A percentile compares a stretch with the other conserved stretches of the same genome.
Evolutionary conservation across 129 eudicot genomes (phyloP).

Genomic region (Flaveria bidentis): DNA sequence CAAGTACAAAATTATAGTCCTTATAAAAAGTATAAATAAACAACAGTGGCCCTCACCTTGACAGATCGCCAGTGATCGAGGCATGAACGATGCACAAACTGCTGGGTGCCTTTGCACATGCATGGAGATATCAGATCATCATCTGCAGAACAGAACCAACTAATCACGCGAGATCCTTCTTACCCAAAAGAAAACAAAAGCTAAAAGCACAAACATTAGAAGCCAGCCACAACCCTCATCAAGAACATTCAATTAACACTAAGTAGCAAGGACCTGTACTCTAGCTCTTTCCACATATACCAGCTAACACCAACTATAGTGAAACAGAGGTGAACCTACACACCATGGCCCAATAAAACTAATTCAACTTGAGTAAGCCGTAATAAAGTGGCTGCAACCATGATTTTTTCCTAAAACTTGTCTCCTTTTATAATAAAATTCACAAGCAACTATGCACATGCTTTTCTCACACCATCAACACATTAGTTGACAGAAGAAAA

Average conservation of each 20-base stretch:
- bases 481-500: background rate
- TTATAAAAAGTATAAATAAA: background rate
- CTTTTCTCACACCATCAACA: background rate
- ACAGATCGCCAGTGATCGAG: constrained; percentile 97
- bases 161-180: background rate
- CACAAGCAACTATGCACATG: background rate
- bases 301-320: constrained; percentile 1
- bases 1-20: background rate
- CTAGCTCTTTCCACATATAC: background rate
- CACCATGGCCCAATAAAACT: background rate
- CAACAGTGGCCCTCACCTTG: constrained; percentile 49
- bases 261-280: constrained; percentile 1
- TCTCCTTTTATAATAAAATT: background rate
- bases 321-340: background rate
- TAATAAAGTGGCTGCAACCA: constrained; percentile 8
- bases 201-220: background rate
- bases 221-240: background rate
- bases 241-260: background rate
- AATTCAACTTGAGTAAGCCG: background rate
- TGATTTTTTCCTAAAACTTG: background rate
- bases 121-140: constrained; percentile 92
- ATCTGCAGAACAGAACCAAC: constrained; percentile 37
- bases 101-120: constrained; percentile 97
- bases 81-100: constrained; percentile 89
- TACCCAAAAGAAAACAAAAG: background rate